Conservation (phyloP, 176 grass and related monocot species). For the Aegilops longissima region DNA sequence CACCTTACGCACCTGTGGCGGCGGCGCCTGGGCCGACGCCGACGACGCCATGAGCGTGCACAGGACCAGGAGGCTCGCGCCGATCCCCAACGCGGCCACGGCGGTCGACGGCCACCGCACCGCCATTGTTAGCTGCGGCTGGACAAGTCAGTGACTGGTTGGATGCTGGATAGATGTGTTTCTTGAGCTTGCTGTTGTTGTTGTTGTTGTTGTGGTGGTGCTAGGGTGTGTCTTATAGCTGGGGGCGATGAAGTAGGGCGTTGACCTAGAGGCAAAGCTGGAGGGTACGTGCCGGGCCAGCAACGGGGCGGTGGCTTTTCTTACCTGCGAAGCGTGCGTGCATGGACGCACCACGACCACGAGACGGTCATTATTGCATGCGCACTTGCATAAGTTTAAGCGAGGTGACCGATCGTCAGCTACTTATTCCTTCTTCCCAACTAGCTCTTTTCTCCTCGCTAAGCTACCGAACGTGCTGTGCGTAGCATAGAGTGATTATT, state of each 20-base stretch:
- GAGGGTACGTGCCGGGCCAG: slow-evolving; percentile 18
- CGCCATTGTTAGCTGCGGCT: slow-evolving; percentile 7
- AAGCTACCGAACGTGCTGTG: no score
- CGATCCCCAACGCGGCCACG: not conserved
- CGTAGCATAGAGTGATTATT: no score
- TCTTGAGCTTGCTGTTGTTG: not conserved
- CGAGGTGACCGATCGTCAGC: no score
- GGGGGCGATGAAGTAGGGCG: not conserved
- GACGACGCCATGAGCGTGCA: not conserved
- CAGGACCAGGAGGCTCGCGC: not conserved
- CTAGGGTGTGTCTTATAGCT: not conserved
- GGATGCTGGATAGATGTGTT: not conserved
- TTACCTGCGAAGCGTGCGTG: not conserved
- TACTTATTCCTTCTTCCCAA: no score
- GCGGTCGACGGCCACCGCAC: slow-evolving; percentile 10
- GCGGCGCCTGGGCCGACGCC: not conserved
- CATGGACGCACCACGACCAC: not conserved
- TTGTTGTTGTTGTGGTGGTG: not conserved
- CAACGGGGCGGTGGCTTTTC: not conserved
- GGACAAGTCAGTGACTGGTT: not conserved
- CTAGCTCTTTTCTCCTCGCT: no score
- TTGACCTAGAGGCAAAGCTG: slow-evolving; percentile 5
- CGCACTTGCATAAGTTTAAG: not conserved
- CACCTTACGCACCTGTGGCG: not conserved
- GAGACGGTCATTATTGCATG: not conserved